Evolutionary conservation across 306 rosid species (phyloP), one percentile per base, ranked within the genome.

Genomic region (Datisca glomerata): DNA sequence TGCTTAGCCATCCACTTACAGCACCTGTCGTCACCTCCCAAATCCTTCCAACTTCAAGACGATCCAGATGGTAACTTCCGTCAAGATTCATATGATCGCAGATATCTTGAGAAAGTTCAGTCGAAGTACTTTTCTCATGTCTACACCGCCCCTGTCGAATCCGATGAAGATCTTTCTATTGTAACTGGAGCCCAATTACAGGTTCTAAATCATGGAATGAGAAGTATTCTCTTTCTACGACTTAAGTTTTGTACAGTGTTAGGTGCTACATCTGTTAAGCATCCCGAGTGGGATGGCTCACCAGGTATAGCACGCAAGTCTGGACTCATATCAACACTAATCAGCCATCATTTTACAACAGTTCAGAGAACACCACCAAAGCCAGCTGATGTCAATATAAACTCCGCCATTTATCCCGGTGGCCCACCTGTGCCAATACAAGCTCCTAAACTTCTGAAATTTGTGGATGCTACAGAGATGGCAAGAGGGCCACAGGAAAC

Each of bases 41-140:
- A 69, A 67, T 64, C 67, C 52, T 72, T 87, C 60, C 94, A 69
- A 70, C 85, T 87, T 1, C 72, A 74, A 56, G 94, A 83, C 56
- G 97, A 87, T 72, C 74, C 83, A 21, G 61, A 59, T 49, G 76
- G 68, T 0, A 80, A 67, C 71, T 67, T 77, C 56, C 19, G 12
- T 43, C 73, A 57, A 31, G 86, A 65, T 42, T 43, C 80, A 25
- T 53, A 60, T 18, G 89, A 83, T 49, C 85, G 66, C 47, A 79
- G 51, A 59, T 87, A 76, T 65, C 78, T 61, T 22, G 97, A 87
- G 70, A 87, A 83, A 78, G 97, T 87, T 46, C 97, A 72, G 50
- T 87, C 93, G 85, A 87, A 87, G 83, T 79, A 77, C 75, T 87
- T 87, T 63, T 87, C 97, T 59, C 97, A 83, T 36, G 93, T 87